phyloP scores from a whole-genome alignment of 1,139 yeast genomes.

The Debaryomyces fabryi region DNA sequence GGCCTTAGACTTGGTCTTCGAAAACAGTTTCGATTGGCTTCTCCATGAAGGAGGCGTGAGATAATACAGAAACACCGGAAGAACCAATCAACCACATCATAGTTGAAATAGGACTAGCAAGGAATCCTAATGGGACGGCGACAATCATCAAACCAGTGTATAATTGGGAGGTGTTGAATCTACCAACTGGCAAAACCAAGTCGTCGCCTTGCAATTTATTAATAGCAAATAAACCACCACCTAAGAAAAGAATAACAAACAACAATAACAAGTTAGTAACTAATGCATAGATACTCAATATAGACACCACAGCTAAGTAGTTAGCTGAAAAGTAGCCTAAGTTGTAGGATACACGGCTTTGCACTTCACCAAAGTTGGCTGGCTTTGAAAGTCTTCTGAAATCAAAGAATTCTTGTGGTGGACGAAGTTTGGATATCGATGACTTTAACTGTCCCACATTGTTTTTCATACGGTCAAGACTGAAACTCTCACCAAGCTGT shows the following conservation, averaged over 20 bases:
- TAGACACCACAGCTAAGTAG: conserved; percentile 74
- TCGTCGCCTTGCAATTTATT: conserved; percentile 80
- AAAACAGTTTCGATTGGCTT: conserved; percentile 97
- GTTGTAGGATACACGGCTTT: conserved; percentile 84
- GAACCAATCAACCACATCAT: conserved; percentile 98
- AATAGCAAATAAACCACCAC: conserved; percentile 78
- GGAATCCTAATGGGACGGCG: conserved; percentile 84
- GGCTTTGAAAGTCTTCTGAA: conserved; percentile 89
- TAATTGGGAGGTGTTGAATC: conserved; percentile 77
- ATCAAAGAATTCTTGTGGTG: conserved; percentile 94
- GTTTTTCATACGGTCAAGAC: conserved; percentile 51
- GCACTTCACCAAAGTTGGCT: conserved; percentile 83
- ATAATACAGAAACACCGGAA: conserved; percentile 79
- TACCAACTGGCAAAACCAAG: conserved; percentile 67
- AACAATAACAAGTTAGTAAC: conserved; percentile 81
- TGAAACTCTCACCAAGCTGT: conserved; percentile 52
- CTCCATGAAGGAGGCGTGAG: conserved; percentile 94
- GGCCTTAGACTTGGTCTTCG: conserved; percentile 67
- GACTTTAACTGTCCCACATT: conserved; percentile 51
- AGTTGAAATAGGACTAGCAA: conserved; percentile 93
- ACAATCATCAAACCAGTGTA: conserved; percentile 82
- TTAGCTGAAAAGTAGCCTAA: conserved; percentile 87
- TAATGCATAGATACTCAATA: conserved; percentile 59
- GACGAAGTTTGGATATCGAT: conserved; percentile 72
- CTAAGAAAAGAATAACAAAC: conserved; percentile 72